Evolutionary conservation across 768 basidiomycete species (phyloP).

Genomic region (Omphalotus guepiniiformis): DNA sequence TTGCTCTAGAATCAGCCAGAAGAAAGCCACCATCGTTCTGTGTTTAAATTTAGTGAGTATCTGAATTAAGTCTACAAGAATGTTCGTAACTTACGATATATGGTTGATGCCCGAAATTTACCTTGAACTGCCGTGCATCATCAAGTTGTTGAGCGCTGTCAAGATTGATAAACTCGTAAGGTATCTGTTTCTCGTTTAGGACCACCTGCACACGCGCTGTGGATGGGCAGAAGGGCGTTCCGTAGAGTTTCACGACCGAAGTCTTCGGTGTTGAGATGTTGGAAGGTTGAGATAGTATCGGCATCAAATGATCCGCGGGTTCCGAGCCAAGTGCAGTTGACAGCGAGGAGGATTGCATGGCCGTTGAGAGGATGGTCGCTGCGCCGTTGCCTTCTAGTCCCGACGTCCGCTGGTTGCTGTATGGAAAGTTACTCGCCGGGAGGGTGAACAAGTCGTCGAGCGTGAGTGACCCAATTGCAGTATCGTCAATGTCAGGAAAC

Average conservation of each 20-base stretch:
- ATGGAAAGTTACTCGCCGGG: neutral
- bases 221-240: constrained; percentile 38
- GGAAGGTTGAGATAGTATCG: neutral
- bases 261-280: no score
- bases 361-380: neutral
- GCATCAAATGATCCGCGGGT: neutral
- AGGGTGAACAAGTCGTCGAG: no score
- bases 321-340: neutral
- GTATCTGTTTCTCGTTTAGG: constrained; percentile 43
- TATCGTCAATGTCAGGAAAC: no score
- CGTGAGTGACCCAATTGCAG: no score
- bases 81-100: constrained; percentile 16
- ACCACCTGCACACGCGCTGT: constrained; percentile 40
- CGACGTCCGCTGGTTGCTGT: neutral
- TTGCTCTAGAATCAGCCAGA: constrained; percentile 63
- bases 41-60: neutral
- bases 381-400: neutral
- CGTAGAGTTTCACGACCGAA: constrained; percentile 45
- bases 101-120: constrained; percentile 50
- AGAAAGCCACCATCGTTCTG: constrained; percentile 61
- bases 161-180: constrained; percentile 42
- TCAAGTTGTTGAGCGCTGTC: constrained; percentile 37
- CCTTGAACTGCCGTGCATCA: constrained; percentile 28
- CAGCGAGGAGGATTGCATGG: neutral
- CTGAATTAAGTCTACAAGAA: neutral